These are phyloP conservation scores for Fusarium torulosum DNA, from an alignment of 2,329 filamentous ascomycete species.

Conservation along the genomic window DNA sequence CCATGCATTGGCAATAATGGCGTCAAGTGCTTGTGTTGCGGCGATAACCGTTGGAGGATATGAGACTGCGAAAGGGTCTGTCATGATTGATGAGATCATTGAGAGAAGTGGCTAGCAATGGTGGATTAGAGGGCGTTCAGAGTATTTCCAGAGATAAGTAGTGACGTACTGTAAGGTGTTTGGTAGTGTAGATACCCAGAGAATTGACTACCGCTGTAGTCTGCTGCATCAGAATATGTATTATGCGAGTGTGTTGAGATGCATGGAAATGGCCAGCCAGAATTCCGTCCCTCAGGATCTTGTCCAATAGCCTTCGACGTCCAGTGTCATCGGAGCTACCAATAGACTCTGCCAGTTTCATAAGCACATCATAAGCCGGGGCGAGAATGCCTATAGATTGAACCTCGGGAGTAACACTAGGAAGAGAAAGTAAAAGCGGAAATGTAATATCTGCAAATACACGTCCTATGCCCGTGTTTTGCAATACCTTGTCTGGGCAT, in stretches of 20 bases:
- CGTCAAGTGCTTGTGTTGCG: conserved; percentile 66
- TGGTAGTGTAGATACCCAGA: conserved; percentile 72
- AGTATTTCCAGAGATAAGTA: background rate
- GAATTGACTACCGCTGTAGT: conserved; percentile 63
- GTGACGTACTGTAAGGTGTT: conserved; percentile 72
- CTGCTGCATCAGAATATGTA: conserved; percentile 67
- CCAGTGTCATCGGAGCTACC: conserved; percentile 42
- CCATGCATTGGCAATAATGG: conserved; percentile 74
- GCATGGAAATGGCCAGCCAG: conserved; percentile 69
- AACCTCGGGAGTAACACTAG: conserved; percentile 78
- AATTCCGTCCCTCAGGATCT: conserved; percentile 67
- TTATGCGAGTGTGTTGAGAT: conserved; percentile 68
- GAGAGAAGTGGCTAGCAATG: conserved; percentile 72
- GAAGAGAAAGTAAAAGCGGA: conserved; percentile 81
- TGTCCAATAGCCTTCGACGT: conserved; percentile 62
- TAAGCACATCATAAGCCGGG: conserved; percentile 75
- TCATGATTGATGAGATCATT: conserved; percentile 72
- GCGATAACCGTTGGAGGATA: conserved; percentile 66
- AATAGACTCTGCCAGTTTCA: conserved; percentile 63
- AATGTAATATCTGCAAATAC: conserved; percentile 78
- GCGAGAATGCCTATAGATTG: conserved; percentile 75
- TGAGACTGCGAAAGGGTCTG: conserved; percentile 74
- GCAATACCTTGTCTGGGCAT: conserved; percentile 66
- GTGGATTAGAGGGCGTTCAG: conserved; percentile 21
- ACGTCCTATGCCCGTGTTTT: conserved; percentile 71